Evolutionary conservation across 2,329 filamentous ascomycete genomes (phyloP).

Genomic region (Fusarium agapanthi): DNA sequence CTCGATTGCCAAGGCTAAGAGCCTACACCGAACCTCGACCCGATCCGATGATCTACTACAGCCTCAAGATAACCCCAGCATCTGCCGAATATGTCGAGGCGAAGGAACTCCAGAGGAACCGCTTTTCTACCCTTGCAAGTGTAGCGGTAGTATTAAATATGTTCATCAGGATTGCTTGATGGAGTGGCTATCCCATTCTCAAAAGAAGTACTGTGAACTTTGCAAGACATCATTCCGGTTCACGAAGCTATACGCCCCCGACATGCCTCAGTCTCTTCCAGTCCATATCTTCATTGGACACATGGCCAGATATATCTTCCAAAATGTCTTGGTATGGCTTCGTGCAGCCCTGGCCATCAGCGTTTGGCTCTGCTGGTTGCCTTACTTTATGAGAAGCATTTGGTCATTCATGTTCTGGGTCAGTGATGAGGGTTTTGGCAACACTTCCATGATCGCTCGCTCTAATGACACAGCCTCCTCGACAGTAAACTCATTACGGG

Average conservation of each 20-base stretch:
- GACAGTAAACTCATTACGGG: conserved; percentile 35
- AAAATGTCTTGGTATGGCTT: conserved; percentile 79
- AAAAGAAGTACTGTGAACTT: conserved; percentile 99
- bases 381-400: conserved; percentile 88
- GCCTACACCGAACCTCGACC: conserved; percentile 37
- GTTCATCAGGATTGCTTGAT: conserved; percentile 98
- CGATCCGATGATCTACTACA: conserved; percentile 42
- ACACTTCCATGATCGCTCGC: conserved; percentile 42
- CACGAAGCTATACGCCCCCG: conserved; percentile 94
- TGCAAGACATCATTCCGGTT: conserved; percentile 99
- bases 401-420: conserved; percentile 97
- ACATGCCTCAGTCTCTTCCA: conserved; percentile 89
- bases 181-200: conserved; percentile 98
- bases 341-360: conserved; percentile 80
- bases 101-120: conserved; percentile 85
- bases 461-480: conserved; percentile 32
- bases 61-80: conserved; percentile 65
- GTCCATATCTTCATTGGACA: conserved; percentile 82
- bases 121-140: conserved; percentile 98
- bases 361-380: conserved; percentile 90
- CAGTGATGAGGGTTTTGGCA: conserved; percentile 75
- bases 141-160: conserved; percentile 97
- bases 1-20: conserved; percentile 34
- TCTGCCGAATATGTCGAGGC: conserved; percentile 96
- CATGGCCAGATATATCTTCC: conserved; percentile 75